Conservation (phyloP, 2,329 filamentous ascomycete species). For the Blastomyces gilchristii region DNA sequence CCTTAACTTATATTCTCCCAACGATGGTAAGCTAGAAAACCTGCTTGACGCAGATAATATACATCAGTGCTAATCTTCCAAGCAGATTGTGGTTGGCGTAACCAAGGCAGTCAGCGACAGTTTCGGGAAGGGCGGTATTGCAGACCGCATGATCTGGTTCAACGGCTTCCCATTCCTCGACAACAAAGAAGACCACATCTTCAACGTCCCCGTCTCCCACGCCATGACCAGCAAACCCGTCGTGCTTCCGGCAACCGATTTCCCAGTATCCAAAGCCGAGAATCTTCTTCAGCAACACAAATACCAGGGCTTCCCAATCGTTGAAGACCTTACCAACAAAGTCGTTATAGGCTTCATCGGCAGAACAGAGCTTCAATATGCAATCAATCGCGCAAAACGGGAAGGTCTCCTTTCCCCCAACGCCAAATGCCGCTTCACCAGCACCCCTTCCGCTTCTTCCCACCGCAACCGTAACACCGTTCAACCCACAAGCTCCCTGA, state of each 20-base stretch:
- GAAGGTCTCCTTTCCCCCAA: constrained; percentile 55
- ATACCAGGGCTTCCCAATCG: constrained; percentile 88
- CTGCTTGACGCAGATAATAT: background rate
- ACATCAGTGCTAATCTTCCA: constrained; percentile 10
- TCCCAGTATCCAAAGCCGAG: constrained; percentile 68
- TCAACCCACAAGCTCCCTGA: background rate
- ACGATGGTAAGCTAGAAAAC: constrained; percentile 57
- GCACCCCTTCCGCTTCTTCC: constrained; percentile 32
- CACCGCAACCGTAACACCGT: constrained; percentile 26
- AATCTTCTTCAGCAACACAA: constrained; percentile 63
- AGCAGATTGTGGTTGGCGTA: constrained; percentile 79
- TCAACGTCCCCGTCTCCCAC: constrained; percentile 83
- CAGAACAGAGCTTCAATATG: constrained; percentile 81
- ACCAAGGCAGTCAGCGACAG: constrained; percentile 87
- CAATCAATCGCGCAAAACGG: constrained; percentile 66
- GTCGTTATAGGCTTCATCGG: constrained; percentile 85
- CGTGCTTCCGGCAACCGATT: constrained; percentile 61
- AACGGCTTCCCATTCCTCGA: constrained; percentile 95
- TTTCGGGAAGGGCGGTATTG: constrained; percentile 92
- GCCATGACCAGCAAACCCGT: constrained; percentile 75
- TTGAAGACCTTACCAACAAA: constrained; percentile 61
- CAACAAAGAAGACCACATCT: constrained; percentile 94
- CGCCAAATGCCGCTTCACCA: constrained; percentile 62
- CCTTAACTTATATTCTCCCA: constrained; percentile 88
- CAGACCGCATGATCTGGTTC: constrained; percentile 98